Evolutionary conservation across 257 asterid species (phyloP).

Genomic region (Knoxia roxburghii): DNA sequence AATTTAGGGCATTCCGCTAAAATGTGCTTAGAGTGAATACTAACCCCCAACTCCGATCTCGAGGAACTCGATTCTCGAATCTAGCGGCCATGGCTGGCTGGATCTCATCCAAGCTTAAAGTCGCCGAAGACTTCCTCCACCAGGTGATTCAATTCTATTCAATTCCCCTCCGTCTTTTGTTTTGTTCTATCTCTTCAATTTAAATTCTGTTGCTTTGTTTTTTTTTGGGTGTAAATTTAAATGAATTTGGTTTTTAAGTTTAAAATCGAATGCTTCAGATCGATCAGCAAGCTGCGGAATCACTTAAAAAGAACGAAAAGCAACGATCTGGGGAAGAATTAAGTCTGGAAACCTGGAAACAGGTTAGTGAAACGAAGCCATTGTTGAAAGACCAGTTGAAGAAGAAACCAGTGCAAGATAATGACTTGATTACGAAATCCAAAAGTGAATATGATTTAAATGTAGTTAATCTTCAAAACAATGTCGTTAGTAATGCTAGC

Average conservation of each 20-base stretch:
- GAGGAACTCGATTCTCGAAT: not conserved
- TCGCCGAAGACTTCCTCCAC: conserved; percentile 88
- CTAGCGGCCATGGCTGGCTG: conserved; percentile 69
- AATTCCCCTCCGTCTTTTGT: not conserved
- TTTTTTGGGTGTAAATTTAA: not conserved
- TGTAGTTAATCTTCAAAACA: conserved; percentile 19
- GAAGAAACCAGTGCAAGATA: conserved; percentile 48
- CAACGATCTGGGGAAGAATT: conserved; percentile 47
- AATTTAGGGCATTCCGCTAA: not conserved
- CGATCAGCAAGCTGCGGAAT: conserved; percentile 97
- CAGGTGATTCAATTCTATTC: conserved; percentile 41
- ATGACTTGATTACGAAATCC: conserved; percentile 15
- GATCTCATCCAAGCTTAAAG: conserved; percentile 98
- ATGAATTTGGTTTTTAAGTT: conserved; percentile 6
- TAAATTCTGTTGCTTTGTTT: not conserved
- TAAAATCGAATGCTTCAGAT: conserved; percentile 48
- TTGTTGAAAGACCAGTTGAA: conserved; percentile 70
- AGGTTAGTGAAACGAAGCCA: conserved; percentile 48
- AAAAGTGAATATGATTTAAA: conserved; percentile 25
- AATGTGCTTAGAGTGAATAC: conserved; percentile 23
- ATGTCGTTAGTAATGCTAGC: conserved; percentile 27
- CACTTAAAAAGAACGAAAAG: conserved; percentile 71
- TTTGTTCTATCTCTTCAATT: conserved; percentile 1
- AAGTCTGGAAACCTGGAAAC: conserved; percentile 34
- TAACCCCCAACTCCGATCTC: conserved; percentile 5